Evolutionary conservation across 345 rosid genomes (phyloP).

Genomic region (Syzygium aromaticum): DNA sequence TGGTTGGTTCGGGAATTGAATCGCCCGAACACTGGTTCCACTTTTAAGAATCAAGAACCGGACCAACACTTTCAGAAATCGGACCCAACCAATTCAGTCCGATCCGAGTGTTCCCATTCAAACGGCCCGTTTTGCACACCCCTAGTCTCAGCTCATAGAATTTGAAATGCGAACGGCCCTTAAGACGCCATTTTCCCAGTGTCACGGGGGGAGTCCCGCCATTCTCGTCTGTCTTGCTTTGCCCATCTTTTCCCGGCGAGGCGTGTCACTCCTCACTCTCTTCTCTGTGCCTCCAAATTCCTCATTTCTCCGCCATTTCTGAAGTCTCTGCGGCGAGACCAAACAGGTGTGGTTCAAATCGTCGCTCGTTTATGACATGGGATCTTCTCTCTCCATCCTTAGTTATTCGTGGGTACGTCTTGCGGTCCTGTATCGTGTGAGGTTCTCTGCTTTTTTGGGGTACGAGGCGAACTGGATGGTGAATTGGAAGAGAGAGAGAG

Average conservation of each 20-base stretch:
- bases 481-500: not conserved
- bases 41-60: too few species aligned
- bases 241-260: not conserved
- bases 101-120: too few species aligned
- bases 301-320: not conserved
- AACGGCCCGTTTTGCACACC: too few species aligned
- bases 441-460: not conserved
- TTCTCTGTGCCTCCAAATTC: not conserved
- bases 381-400: not conserved
- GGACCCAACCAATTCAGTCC: too few species aligned
- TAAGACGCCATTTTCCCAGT: too few species aligned
- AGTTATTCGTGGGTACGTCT: not conserved
- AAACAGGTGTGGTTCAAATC: not conserved
- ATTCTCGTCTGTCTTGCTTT: not conserved
- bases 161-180: too few species aligned
- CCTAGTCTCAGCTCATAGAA: too few species aligned
- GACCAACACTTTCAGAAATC: too few species aligned
- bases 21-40: too few species aligned
- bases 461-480: not conserved
- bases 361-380: not conserved
- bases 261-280: not conserved
- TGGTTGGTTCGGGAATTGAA: too few species aligned
- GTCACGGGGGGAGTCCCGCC: not conserved
- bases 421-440: not conserved
- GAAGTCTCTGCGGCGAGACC: not conserved